Conservation (phyloP, 768 basidiomycete genomes). For the Kwoniella sp. region DNA sequence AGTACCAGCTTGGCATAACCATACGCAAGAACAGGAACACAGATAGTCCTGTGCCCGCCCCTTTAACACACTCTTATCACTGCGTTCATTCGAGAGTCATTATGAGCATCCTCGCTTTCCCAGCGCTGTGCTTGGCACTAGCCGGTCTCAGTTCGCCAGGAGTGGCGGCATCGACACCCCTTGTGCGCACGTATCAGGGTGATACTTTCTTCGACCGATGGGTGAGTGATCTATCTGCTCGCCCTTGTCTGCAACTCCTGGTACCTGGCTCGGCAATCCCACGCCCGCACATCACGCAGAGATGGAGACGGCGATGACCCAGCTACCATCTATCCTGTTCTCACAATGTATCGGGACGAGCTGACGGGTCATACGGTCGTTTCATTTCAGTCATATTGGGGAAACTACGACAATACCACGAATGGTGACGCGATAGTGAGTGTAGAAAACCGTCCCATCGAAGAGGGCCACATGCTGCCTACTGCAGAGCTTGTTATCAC, state of each 20-base stretch:
- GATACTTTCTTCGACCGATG: constrained; percentile 69
- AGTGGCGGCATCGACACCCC: constrained; percentile 57
- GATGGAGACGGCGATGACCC: too few relatives aligned
- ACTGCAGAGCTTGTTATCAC: neutral
- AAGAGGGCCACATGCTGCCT: neutral
- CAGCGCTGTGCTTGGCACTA: constrained; percentile 10
- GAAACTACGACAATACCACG: constrained; percentile 66
- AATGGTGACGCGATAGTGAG: constrained; percentile 66
- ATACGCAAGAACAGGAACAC: too few relatives aligned
- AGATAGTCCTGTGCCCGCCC: too few relatives aligned
- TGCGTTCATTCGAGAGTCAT: neutral
- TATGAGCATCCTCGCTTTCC: constrained; percentile 1
- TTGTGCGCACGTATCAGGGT: constrained; percentile 66
- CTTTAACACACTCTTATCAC: neutral
- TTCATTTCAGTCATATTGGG: constrained; percentile 14
- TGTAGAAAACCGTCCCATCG: too few relatives aligned
- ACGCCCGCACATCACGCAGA: too few relatives aligned
- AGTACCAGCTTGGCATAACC: too few relatives aligned
- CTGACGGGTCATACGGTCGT: neutral
- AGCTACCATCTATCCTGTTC: too few relatives aligned
- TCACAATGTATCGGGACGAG: too few relatives aligned
- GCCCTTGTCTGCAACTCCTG: too few relatives aligned
- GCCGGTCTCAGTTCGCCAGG: constrained; percentile 1
- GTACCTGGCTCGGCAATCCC: constrained; percentile 46
- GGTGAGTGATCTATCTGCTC: too few relatives aligned